Conservation (phyloP, 208 protist species). For the Phytomonas francai region DNA sequence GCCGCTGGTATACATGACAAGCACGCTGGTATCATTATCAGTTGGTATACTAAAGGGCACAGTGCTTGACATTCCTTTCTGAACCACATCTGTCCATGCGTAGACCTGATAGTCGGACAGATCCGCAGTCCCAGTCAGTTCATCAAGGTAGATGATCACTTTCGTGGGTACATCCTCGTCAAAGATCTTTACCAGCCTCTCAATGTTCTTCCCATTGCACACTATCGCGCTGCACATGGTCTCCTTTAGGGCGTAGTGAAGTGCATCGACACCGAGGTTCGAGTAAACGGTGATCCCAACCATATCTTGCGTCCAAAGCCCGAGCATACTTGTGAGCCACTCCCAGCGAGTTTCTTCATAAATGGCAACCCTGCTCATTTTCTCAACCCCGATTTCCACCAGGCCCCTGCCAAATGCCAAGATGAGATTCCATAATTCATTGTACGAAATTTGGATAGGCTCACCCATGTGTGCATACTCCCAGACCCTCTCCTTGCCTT, state of each 20-base stretch:
- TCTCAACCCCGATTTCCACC: conserved; percentile 29
- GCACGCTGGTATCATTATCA: conserved; percentile 37
- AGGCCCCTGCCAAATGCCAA: conserved; percentile 51
- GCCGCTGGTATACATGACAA: conserved; percentile 91
- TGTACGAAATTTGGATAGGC: conserved; percentile 49
- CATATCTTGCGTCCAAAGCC: conserved; percentile 66
- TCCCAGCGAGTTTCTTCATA: conserved; percentile 89
- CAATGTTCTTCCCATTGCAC: conserved; percentile 64
- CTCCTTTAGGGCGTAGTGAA: conserved; percentile 76
- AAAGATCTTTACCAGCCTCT: conserved; percentile 26
- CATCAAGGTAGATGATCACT: conserved; percentile 65
- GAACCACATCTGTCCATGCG: conserved; percentile 47
- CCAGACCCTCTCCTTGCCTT: conserved; percentile 35
- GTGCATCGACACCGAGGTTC: conserved; percentile 75
- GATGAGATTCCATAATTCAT: conserved; percentile 44
- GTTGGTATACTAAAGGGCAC: conserved; percentile 11
- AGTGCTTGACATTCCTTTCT: conserved; percentile 30
- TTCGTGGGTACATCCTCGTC: conserved; percentile 14
- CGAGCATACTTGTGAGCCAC: conserved; percentile 63
- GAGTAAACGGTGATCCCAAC: conserved; percentile 74
- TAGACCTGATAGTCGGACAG: conserved; percentile 17
- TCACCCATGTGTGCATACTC: conserved; percentile 42
- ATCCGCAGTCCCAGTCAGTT: conserved; percentile 30
- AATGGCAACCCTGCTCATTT: conserved; percentile 37
- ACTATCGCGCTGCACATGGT: conserved; percentile 57